Evolutionary conservation across 2,329 filamentous ascomycete genomes (phyloP).

Genomic region (Aspergillaceae sp.): DNA sequence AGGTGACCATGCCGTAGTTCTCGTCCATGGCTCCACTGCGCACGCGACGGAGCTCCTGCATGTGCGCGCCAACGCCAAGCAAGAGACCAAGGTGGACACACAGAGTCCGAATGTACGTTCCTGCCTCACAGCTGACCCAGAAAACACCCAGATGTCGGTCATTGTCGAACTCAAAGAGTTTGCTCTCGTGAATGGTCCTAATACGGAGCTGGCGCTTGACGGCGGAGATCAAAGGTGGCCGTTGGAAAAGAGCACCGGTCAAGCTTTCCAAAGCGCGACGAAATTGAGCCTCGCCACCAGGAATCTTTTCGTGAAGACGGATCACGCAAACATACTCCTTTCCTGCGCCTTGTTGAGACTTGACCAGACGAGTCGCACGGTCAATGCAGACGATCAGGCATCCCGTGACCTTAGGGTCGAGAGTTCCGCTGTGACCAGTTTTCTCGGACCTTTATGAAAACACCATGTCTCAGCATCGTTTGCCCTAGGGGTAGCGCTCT

Average conservation of each 20-base stretch:
- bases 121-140: slow-evolving; percentile 98
- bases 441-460: slow-evolving; percentile 65
- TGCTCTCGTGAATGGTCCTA: slow-evolving; percentile 94
- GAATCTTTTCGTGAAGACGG: slow-evolving; percentile 87
- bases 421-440: slow-evolving; percentile 95
- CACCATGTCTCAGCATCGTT: not conserved
- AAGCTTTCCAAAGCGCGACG: slow-evolving; percentile 89
- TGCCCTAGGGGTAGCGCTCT: slow-evolving; percentile 11
- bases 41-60: slow-evolving; percentile 95
- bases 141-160: slow-evolving; percentile 95
- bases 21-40: slow-evolving; percentile 93
- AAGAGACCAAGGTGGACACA: slow-evolving; percentile 83
- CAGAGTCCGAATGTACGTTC: slow-evolving; percentile 96
- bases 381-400: slow-evolving; percentile 94
- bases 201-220: slow-evolving; percentile 99
- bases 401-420: slow-evolving; percentile 96
- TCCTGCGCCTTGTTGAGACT: slow-evolving; percentile 96
- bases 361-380: slow-evolving; percentile 92
- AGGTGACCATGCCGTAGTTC: slow-evolving; percentile 76
- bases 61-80: slow-evolving; percentile 82
- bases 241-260: slow-evolving; percentile 93
- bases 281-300: slow-evolving; percentile 87
- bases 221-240: slow-evolving; percentile 91
- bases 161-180: slow-evolving; percentile 95
- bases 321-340: slow-evolving; percentile 98